Conservation (phyloP, 2,329 filamentous ascomycete genomes). For the Botrytis deweyae region DNA sequence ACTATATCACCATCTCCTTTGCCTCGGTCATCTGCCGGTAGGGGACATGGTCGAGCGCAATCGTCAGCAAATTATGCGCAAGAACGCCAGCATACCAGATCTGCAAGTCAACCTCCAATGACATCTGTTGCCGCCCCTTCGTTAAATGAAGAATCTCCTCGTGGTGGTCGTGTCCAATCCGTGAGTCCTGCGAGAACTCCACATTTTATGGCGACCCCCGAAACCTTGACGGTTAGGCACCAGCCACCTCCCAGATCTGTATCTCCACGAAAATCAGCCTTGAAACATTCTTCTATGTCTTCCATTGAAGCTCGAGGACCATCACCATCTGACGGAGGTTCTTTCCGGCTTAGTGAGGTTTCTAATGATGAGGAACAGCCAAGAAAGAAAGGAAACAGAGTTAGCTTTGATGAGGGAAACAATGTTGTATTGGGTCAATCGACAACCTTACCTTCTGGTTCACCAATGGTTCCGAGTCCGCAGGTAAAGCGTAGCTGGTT, state of each 20-base stretch:
- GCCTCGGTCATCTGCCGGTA: conserved; percentile 31
- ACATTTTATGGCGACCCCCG: conserved; percentile 61
- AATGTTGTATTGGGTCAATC: conserved; percentile 54
- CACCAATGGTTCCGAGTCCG: conserved; percentile 44
- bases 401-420: conserved; percentile 73
- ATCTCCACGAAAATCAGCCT: conserved; percentile 74
- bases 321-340: conserved; percentile 46
- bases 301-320: conserved; percentile 53
- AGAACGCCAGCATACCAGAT: conserved; percentile 28
- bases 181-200: conserved; percentile 66
- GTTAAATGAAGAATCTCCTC: conserved; percentile 27
- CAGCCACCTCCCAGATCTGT: conserved; percentile 68
- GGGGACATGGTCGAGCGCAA: conserved; percentile 31
- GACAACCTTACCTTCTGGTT: conserved; percentile 43
- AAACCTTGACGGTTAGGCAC: conserved; percentile 59
- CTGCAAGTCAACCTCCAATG: conserved; percentile 31
- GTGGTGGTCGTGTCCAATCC: conserved; percentile 42
- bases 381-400: conserved; percentile 65
- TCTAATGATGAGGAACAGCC: conserved; percentile 42
- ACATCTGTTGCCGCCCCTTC: conserved; percentile 13
- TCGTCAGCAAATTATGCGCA: conserved; percentile 30
- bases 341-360: conserved; percentile 42
- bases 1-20: conserved; percentile 34
- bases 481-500: conserved; percentile 53
- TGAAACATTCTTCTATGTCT: conserved; percentile 55